Base-by-base conservation (phyloP, 2,329 filamentous ascomycete genomes). In the Ceratocystis variospora region DNA sequence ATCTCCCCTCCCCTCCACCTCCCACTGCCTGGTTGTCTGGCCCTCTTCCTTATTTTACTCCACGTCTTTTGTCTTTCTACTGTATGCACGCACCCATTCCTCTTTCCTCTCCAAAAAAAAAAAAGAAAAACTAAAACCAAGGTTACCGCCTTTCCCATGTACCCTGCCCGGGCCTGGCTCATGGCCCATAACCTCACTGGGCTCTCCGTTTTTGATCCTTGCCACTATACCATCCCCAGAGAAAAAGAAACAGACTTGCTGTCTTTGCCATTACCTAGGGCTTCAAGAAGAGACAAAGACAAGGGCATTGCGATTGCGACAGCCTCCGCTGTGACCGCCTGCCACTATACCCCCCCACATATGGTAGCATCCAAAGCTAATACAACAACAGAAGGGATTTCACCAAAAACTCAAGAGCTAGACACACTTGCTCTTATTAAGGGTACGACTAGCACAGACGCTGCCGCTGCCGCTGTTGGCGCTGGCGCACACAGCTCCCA, bases 361-460 rank as follows among this genome's bases (percentile, higher is more conserved):
- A 50, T n/a, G 15, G 44, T 45, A 19, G 19, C 61, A 45, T 48
- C 25, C 22, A 33, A 46, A 31, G 45, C 65, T 55, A 50, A 61
- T 50, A n/a, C 45, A 61, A 33, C 41, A 50, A 25, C 64, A 61
- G 31, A 31, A 45, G 64, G 25, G 50, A 66, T 66, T 61, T 25
- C 25, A 37, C 63, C 33, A 55, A 50, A 12, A 65, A n/a, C 63
- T 44, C 31, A 41, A 65, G 53, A 46, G 22, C 25, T 25, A 46
- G 31, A 45, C 33, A 59, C 53, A 33, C 53, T 33, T 59, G n/a
- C 33, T 31, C 53, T 37, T 59, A 59, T 59, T 31, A 59, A 37
- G 53, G 53, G n/a, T 59, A 59, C 28, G 63, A 55, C 53, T 25
- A 65, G 62, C 33, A 65, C 46, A 65, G 46, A 65, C 66, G 59